These are phyloP conservation scores for Crithidia sp. DNA, from an alignment of 208 protist species.

Conservation along the genomic window DNA sequence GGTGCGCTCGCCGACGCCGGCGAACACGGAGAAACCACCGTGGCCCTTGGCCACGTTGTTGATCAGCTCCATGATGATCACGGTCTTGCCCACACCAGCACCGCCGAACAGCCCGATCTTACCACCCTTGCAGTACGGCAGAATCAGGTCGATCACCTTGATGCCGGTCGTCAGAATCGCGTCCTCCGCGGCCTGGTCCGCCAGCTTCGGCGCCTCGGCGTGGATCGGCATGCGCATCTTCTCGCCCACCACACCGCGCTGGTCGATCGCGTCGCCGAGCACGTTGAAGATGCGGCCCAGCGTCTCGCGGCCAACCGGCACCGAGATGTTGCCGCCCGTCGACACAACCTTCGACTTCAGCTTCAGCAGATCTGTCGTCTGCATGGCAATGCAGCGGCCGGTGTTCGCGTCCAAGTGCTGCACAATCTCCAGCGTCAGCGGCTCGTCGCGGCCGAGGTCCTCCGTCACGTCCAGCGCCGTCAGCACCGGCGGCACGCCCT, in stretches of 20 bases:
- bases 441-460: constrained; percentile 72
- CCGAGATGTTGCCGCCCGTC: constrained; percentile 95
- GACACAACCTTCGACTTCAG: constrained; percentile 95
- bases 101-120: constrained; percentile 75
- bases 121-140: constrained; percentile 98
- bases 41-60: constrained; percentile 99
- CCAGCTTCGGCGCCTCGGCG: constrained; percentile 92
- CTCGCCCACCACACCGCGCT: constrained; percentile 95
- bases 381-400: constrained; percentile 98
- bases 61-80: constrained; percentile 99
- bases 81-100: constrained; percentile 98
- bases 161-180: constrained; percentile 98
- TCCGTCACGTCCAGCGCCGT: constrained; percentile 95
- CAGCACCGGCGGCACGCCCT: constrained; percentile 95
- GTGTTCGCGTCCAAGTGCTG: constrained; percentile 97
- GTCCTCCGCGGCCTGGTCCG: constrained; percentile 93
- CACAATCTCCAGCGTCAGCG: constrained; percentile 97
- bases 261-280: constrained; percentile 98
- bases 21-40: constrained; percentile 99
- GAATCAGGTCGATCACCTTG: constrained; percentile 98
- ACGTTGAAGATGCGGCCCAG: constrained; percentile 99
- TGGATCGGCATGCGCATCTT: constrained; percentile 94
- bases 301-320: constrained; percentile 95
- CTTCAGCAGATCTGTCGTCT: constrained; percentile 97
- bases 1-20: constrained; percentile 98